Conservation (phyloP, 2,329 filamentous ascomycete species). For the Fusarium sp. region DNA sequence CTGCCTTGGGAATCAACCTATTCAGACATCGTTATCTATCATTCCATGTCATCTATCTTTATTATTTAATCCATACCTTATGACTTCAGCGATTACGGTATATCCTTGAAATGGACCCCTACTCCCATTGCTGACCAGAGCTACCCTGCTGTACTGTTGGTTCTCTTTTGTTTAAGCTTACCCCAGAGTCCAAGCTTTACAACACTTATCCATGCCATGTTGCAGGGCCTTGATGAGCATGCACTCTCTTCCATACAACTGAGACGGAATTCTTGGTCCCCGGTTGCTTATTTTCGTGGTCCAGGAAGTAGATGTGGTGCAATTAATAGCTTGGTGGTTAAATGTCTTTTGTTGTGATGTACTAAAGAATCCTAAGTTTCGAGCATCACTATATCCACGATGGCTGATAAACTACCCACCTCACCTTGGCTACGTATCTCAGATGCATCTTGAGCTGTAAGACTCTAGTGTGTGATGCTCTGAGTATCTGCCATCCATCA, state of each 20-base stretch:
- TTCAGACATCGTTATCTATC: neutral
- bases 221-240: neutral
- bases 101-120: too few relatives aligned
- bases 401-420: neutral
- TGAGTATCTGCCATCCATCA: neutral
- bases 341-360: neutral
- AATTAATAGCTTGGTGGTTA: neutral
- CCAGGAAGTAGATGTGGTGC: neutral
- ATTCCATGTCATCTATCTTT: neutral
- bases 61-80: too few relatives aligned
- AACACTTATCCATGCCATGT: neutral
- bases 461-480: neutral
- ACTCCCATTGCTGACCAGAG: neutral
- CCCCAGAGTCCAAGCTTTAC: slow-evolving; percentile 5
- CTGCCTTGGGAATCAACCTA: neutral
- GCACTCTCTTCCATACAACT: too few relatives aligned
- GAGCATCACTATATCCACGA: neutral
- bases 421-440: too few relatives aligned
- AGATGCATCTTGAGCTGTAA: neutral
- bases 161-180: neutral
- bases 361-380: neutral
- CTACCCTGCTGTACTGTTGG: neutral
- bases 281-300: too few relatives aligned
- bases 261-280: too few relatives aligned
- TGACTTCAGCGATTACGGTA: too few relatives aligned